phyloP scores from a whole-genome alignment of 73 alveolate genomes.

The Effrenium voratum region DNA sequence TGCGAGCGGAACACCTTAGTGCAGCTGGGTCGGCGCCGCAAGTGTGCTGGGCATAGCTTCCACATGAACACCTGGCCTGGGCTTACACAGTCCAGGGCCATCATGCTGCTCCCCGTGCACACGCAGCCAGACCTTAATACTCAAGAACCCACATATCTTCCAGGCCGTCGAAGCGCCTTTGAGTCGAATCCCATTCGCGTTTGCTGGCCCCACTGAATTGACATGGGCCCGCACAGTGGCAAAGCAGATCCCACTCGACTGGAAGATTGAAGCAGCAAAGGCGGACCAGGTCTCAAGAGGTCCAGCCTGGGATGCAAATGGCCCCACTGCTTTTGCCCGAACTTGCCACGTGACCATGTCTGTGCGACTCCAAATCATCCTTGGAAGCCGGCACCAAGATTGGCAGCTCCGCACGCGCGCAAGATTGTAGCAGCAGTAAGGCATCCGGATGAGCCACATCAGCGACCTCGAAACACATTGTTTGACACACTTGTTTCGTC shows the following conservation, averaged over 20 bases:
- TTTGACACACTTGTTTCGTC: too few species aligned
- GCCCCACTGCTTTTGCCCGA: too few species aligned
- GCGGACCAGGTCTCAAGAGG: background rate
- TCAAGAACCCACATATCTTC: too few species aligned
- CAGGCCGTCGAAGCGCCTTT: too few species aligned
- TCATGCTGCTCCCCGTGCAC: conserved; percentile 24
- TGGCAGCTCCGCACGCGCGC: background rate
- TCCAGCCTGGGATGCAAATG: conserved; percentile 1
- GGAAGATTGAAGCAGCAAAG: background rate
- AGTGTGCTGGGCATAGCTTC: too few species aligned
- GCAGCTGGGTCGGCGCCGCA: too few species aligned
- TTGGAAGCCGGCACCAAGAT: background rate
- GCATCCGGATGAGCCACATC: background rate
- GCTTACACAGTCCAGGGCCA: background rate
- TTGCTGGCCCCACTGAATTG: background rate
- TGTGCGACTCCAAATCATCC: too few species aligned
- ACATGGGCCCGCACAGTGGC: background rate
- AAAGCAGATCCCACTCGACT: background rate
- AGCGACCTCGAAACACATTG: background rate
- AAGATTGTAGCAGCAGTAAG: background rate
- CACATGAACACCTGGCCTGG: background rate
- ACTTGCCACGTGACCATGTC: too few species aligned
- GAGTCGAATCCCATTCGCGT: too few species aligned
- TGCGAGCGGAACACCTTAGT: too few species aligned
- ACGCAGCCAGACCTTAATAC: background rate